Conservation (phyloP, 2,329 filamentous ascomycete genomes). For the Chaetomiaceae sp. region DNA sequence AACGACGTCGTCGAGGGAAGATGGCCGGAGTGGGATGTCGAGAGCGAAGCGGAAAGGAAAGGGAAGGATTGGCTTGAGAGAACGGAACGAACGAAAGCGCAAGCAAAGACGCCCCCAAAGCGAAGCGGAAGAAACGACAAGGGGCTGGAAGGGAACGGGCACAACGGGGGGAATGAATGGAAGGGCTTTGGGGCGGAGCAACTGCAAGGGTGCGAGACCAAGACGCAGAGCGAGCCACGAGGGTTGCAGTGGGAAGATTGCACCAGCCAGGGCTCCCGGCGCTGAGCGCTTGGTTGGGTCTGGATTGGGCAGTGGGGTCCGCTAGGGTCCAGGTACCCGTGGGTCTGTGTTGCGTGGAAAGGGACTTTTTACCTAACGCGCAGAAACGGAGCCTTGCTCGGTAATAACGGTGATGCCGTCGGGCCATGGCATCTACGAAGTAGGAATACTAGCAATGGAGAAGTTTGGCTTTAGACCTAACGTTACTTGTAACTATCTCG, state of each 20-base stretch:
- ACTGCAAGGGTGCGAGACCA: conserved; percentile 25
- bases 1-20: conserved; percentile 25
- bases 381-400: conserved; percentile 6
- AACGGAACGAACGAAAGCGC: conserved; percentile 22
- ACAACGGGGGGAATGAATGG: conserved; percentile 18
- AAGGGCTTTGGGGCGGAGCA: conserved; percentile 26
- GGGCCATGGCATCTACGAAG: not conserved
- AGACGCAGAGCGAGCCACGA: conserved; percentile 10
- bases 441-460: too few relatives aligned
- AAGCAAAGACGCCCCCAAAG: conserved; percentile 3
- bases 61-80: conserved; percentile 15
- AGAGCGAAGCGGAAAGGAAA: conserved; percentile 23
- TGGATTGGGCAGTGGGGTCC: conserved; percentile 4
- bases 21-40: conserved; percentile 28
- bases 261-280: conserved; percentile 21
- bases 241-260: conserved; percentile 25
- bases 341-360: too few relatives aligned
- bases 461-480: too few relatives aligned
- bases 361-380: conserved; percentile 6
- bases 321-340: conserved; percentile 3
- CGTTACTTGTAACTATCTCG: too few relatives aligned
- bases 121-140: conserved; percentile 21
- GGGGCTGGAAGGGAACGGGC: conserved; percentile 18
- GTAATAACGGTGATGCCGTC: not conserved
- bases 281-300: conserved; percentile 13